A percentile compares a stretch with the other conserved stretches of the same genome.
These are phyloP conservation scores for Ceratocystis ficicola DNA, from an alignment of 2,329 filamentous ascomycete species.

Conservation along the genomic window DNA sequence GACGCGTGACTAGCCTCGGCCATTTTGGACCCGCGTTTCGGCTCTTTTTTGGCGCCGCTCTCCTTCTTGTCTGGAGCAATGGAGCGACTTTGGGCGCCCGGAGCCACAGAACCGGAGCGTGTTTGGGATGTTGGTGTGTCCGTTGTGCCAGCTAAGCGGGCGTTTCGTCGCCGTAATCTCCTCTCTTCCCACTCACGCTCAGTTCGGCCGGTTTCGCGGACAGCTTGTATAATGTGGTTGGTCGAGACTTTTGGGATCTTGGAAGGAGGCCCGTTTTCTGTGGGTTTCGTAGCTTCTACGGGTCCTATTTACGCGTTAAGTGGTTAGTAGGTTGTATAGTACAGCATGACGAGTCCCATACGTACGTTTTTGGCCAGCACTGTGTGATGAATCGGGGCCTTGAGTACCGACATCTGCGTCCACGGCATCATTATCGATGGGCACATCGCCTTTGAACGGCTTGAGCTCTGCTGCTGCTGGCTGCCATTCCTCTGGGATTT, in stretches of 20 bases:
- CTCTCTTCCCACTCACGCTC: slow-evolving; percentile 64
- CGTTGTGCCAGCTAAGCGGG: slow-evolving; percentile 46
- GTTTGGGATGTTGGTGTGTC: slow-evolving; percentile 39
- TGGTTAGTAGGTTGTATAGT: not conserved
- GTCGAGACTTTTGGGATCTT: slow-evolving; percentile 40
- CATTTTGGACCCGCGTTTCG: slow-evolving; percentile 61
- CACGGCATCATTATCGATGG: not conserved
- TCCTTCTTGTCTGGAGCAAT: slow-evolving; percentile 56
- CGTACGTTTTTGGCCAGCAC: slow-evolving; percentile 19
- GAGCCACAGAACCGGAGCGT: slow-evolving; percentile 45
- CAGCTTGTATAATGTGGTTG: slow-evolving; percentile 37
- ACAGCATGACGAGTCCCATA: not conserved
- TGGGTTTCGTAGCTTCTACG: slow-evolving; percentile 19
- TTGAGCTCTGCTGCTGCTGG: slow-evolving; percentile 51
- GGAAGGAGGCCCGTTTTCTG: slow-evolving; percentile 29
- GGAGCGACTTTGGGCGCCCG: slow-evolving; percentile 46
- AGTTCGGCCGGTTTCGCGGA: slow-evolving; percentile 50
- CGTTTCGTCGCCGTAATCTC: slow-evolving; percentile 54
- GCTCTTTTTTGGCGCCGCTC: slow-evolving; percentile 72
- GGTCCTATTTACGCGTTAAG: slow-evolving; percentile 23
- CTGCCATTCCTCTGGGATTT: slow-evolving; percentile 63
- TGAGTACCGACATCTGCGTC: not conserved
- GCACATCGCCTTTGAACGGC: slow-evolving; percentile 26
- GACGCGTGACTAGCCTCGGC: slow-evolving; percentile 69
- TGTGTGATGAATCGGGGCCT: not conserved